Conservation (phyloP, 345 rosid species). For the Reutealis trisperma region DNA sequence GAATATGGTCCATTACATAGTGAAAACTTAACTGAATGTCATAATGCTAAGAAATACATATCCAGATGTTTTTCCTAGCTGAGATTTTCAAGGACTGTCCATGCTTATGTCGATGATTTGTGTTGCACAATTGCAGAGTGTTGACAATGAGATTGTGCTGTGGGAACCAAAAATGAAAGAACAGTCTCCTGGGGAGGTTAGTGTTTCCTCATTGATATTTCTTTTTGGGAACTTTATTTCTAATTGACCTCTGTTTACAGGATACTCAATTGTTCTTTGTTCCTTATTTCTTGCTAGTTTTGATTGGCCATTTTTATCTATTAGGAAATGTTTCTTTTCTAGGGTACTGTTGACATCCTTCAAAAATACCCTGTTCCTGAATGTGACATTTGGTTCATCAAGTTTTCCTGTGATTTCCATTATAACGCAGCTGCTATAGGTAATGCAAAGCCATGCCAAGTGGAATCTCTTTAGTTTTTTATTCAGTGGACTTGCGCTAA, state of each 20-base stretch:
- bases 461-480: not conserved
- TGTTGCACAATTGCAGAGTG: slow-evolving; percentile 61
- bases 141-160: slow-evolving; percentile 89
- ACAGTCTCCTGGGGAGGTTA: slow-evolving; percentile 96
- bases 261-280: not conserved
- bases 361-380: slow-evolving; percentile 89
- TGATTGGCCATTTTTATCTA: not conserved
- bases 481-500: not conserved
- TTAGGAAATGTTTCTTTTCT: not conserved
- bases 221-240: not conserved
- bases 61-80: not conserved
- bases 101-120: slow-evolving; percentile 13
- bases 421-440: slow-evolving; percentile 79
- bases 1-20: not conserved
- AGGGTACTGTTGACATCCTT: slow-evolving; percentile 90
- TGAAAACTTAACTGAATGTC: not conserved
- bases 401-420: slow-evolving; percentile 88
- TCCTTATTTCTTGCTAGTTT: not conserved
- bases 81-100: not conserved
- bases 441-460: slow-evolving; percentile 22
- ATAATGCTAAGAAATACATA: not conserved
- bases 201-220: slow-evolving; percentile 16
- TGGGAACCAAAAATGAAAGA: slow-evolving; percentile 98
- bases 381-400: slow-evolving; percentile 97
- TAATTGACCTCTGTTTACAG: not conserved